These are phyloP conservation scores for Inga oerstediana DNA, from an alignment of 306 rosid species.

Conservation along the genomic window DNA sequence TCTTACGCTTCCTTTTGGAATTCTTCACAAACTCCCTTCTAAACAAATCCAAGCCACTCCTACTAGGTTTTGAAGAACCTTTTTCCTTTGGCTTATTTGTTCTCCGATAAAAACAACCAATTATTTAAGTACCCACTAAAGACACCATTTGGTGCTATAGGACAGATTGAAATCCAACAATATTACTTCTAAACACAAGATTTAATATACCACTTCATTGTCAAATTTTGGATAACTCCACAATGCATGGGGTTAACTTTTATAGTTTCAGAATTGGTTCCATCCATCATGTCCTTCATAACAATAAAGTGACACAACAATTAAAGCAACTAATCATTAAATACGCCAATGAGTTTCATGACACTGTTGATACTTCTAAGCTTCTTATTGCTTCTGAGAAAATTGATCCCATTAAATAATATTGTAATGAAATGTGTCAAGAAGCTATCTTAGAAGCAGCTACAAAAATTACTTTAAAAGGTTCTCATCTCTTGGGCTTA, in stretches of 20 bases:
- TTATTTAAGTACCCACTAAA: no score
- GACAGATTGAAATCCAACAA: no score
- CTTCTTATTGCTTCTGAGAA: conserved; percentile 79
- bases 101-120: no score
- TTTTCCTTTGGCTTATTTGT: no score
- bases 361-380: conserved; percentile 70
- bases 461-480: conserved; percentile 63
- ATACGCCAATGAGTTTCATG: conserved; percentile 50
- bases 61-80: no score
- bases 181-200: no score
- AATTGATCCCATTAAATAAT: conserved; percentile 88
- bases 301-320: neutral
- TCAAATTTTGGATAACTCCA: conserved; percentile 49
- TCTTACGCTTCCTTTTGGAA: no score
- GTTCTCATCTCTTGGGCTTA: conserved; percentile 63
- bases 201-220: neutral
- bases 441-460: conserved; percentile 91
- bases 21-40: no score
- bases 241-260: conserved; percentile 50
- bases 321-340: neutral
- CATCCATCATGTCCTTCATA: conserved; percentile 37
- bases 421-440: conserved; percentile 76
- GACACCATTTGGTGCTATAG: no score
- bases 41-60: no score
- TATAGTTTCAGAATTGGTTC: conserved; percentile 50